Conservation (phyloP, 305 asterid species). For the Solanum hybrid region DNA sequence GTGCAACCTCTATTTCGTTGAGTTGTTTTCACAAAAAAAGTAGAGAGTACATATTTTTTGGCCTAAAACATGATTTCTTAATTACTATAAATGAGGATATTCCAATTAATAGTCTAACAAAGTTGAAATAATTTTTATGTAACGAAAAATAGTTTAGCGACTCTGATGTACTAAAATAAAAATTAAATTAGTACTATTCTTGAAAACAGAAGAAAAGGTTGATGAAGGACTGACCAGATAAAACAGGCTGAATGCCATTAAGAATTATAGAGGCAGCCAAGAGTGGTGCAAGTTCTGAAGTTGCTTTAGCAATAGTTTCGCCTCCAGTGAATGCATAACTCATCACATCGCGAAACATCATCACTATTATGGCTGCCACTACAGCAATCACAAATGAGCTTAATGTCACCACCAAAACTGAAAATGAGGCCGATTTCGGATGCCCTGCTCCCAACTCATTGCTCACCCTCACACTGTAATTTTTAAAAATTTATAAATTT, state of each 20-base stretch:
- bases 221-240: constrained; percentile 38
- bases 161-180: neutral
- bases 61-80: neutral
- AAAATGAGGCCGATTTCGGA: constrained; percentile 63
- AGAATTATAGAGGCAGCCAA: constrained; percentile 47
- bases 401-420: constrained; percentile 43
- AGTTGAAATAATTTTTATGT: neutral
- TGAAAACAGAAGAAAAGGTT: neutral
- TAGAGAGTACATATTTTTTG: neutral
- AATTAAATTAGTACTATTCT: neutral
- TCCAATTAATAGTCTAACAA: neutral
- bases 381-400: constrained; percentile 28
- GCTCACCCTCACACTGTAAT: constrained; percentile 51
- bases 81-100: neutral
- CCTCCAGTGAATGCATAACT: constrained; percentile 61
- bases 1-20: neutral
- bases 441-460: constrained; percentile 83
- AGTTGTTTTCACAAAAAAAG: neutral
- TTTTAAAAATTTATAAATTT: neutral
- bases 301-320: constrained; percentile 45
- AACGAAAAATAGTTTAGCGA: neutral
- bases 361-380: constrained; percentile 15
- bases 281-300: constrained; percentile 56
- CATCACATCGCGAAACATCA: constrained; percentile 35
- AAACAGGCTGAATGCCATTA: constrained; percentile 73